Percentiles rank a stretch among this genome's conserved stretches.
phyloP scores from a whole-genome alignment of 148 eudicot genomes.

The Heliamphora exappendiculata region DNA sequence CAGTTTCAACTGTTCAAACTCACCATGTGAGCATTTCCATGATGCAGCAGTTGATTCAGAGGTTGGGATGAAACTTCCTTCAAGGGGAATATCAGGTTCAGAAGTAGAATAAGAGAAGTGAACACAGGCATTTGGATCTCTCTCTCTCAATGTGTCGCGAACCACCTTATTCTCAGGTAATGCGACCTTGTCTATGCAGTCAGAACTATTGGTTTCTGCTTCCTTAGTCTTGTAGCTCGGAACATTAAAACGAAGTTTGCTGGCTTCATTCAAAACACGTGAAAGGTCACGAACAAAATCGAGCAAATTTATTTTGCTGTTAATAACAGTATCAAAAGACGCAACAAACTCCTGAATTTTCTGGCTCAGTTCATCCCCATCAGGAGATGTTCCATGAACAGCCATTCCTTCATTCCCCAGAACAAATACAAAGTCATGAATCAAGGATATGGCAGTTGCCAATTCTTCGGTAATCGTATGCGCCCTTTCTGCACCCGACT shows the following conservation, averaged over 20 bases:
- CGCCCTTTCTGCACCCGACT: conserved; percentile 13
- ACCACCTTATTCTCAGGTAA: conserved; percentile 69
- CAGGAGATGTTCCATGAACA: conserved; percentile 34
- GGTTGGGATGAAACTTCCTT: conserved; percentile 60
- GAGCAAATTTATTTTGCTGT: conserved; percentile 31
- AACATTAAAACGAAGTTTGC: conserved; percentile 51
- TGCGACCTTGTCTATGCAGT: conserved; percentile 89
- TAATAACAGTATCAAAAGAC: conserved; percentile 41
- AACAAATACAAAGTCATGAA: conserved; percentile 45
- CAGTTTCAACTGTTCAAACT: conserved; percentile 56
- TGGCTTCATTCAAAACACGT: conserved; percentile 48
- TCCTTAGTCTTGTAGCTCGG: conserved; percentile 54
- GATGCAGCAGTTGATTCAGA: conserved; percentile 37
- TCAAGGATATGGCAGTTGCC: conserved; percentile 47
- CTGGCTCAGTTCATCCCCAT: conserved; percentile 35
- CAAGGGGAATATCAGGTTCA: conserved; percentile 81
- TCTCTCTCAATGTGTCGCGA: conserved; percentile 32
- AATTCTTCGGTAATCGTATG: conserved; percentile 31
- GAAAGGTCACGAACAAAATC: conserved; percentile 72
- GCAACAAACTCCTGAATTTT: conserved; percentile 48
- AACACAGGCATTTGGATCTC: conserved; percentile 43
- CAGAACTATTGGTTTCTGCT: conserved; percentile 54
- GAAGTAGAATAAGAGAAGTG: conserved; percentile 64
- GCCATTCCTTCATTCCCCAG: conserved; percentile 60
- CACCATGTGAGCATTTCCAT: conserved; percentile 60